phyloP scores from a whole-genome alignment of 192 early-diverging fungal genomes.

The Mortierella claussenii region DNA sequence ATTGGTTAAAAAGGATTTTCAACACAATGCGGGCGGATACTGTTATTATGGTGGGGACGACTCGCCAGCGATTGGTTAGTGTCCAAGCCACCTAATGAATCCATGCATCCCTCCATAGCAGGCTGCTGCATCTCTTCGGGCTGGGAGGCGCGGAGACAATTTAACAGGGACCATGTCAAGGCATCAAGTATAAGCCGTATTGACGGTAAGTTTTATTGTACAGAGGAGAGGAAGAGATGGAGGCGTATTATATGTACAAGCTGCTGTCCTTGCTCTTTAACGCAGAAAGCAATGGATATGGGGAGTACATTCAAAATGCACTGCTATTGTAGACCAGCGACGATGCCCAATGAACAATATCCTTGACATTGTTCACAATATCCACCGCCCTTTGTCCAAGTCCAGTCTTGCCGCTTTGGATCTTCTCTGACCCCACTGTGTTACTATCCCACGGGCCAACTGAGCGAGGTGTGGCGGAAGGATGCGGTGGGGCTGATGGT shows the following conservation, averaged over 20 bases:
- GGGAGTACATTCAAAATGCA: conserved; percentile 20
- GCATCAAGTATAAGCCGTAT: too few species aligned
- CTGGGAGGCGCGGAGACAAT: too few species aligned
- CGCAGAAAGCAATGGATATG: neutral
- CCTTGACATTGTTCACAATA: conserved; percentile 47
- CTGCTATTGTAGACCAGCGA: conserved; percentile 53
- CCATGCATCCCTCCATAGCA: neutral
- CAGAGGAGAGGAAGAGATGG: neutral
- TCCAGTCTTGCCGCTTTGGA: conserved; percentile 5
- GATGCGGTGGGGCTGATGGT: neutral
- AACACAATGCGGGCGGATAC: conserved; percentile 24
- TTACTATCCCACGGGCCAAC: neutral
- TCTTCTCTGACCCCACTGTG: conserved; percentile 1
- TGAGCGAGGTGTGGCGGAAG: too few species aligned
- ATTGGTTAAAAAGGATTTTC: conserved; percentile 56
- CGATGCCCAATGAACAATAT: conserved; percentile 58
- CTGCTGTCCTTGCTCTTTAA: too few species aligned
- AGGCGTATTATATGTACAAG: conserved; percentile 26
- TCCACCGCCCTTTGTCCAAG: conserved; percentile 44
- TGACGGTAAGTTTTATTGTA: too few species aligned
- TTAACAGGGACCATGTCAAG: too few species aligned
- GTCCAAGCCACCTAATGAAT: conserved; percentile 11
- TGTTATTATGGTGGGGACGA: conserved; percentile 15
- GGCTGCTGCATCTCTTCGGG: too few species aligned
- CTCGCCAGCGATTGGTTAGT: conserved; percentile 22